Evolutionary conservation across 345 rosid species (phyloP), one percentile per base, ranked within the genome.

Genomic region (Geranium rotundifolium): DNA sequence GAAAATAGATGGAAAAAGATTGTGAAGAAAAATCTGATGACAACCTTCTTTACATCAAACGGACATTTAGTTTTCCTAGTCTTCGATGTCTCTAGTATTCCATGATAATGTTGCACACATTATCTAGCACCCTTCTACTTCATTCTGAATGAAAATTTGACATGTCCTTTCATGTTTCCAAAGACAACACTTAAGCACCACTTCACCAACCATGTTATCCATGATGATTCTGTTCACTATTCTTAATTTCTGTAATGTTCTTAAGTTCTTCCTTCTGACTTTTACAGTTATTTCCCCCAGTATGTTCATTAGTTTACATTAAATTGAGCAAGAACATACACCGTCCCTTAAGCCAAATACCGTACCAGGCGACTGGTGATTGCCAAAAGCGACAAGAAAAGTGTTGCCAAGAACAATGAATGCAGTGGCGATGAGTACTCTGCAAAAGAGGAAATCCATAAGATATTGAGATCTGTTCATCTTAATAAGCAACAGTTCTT

Each of bases 351-450:
- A 46, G 52, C 52, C 52, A 17, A 54, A 29, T 67, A 1, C 49
- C 19, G n/a, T 84, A 90, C 99, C 99, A 49, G 99, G 99, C 61
- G 99, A 93, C 69, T 93, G 97, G 39, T 93, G 99, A 72, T 93
- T 93, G 69, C 99, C 97, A 74, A 90, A 93, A 62, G 97, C 90
- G 67, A 93, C 99, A 59, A 93, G 96, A 75, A 86, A 93, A 71
- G 83, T 75, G 69, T 90, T 93, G 72, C 99, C 99, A 54, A 93
- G 86, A 77, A 93, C 97, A 68, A 93, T 88, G 75, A 93, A 93
- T 54, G 87, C 82, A 56, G 99, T 93, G 19, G 99, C 99, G 67
- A 79, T 85, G 62, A 93, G 83, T 60, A 93, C 91, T 67, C 97
- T 93, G 89, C 18, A 23, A 66, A 65, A 69, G 46, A 71, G 54